Evolutionary conservation across 306 rosid species (phyloP).

Genomic region (Sphenostylis stenocarpa): DNA sequence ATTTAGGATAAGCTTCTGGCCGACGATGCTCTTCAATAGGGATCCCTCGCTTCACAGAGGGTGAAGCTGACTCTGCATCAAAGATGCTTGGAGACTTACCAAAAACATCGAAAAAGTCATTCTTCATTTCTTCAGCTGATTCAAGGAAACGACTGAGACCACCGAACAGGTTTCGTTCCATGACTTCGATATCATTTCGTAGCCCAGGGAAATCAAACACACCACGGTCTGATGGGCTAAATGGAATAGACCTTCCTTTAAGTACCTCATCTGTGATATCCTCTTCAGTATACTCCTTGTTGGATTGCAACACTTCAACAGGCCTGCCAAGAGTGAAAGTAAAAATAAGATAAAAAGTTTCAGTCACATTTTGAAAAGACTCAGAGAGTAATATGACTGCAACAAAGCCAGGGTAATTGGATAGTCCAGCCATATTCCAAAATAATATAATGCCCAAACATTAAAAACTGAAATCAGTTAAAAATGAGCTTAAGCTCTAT

Average conservation of each 20-base stretch:
- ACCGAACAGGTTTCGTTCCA: conserved; percentile 56
- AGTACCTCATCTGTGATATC: conserved; percentile 67
- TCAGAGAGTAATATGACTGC: neutral
- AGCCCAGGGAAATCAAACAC: conserved; percentile 74
- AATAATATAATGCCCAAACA: neutral
- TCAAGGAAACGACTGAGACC: conserved; percentile 62
- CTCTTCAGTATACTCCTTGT: conserved; percentile 78
- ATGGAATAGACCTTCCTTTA: conserved; percentile 56
- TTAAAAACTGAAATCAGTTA: conserved; percentile 3
- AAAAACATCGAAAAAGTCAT: conserved; percentile 53
- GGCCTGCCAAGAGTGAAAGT: conserved; percentile 52
- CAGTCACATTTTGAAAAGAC: neutral
- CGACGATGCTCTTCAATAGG: conserved; percentile 51
- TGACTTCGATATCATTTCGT: conserved; percentile 60
- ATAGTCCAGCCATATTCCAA: neutral
- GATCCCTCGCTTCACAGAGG: conserved; percentile 50
- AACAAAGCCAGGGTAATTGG: neutral
- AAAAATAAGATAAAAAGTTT: conserved; percentile 17
- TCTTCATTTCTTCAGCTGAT: conserved; percentile 74
- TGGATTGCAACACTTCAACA: conserved; percentile 73
- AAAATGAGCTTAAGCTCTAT: neutral
- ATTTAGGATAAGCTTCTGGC: conserved; percentile 41
- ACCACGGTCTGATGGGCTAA: conserved; percentile 47
- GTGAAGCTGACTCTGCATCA: conserved; percentile 53
- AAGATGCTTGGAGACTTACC: conserved; percentile 40